phyloP scores from a whole-genome alignment of 345 rosid genomes.

The Noccaea caerulescens region DNA sequence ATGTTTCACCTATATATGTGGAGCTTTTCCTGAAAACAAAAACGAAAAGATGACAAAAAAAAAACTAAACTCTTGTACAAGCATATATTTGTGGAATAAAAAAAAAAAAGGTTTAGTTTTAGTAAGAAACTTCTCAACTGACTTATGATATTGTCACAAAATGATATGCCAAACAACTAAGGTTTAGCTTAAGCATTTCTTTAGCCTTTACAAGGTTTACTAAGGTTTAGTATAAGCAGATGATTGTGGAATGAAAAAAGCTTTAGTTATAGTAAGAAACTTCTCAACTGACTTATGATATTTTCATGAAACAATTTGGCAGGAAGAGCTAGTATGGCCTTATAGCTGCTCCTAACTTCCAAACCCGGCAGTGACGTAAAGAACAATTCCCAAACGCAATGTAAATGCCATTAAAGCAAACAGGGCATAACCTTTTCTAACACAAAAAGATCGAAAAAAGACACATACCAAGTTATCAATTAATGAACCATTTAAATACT shows the following conservation, averaged over 20 bases:
- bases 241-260: too few species aligned
- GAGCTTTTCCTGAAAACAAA: conserved; percentile 6
- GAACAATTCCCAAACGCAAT: too few species aligned
- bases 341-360: too few species aligned
- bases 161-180: not conserved
- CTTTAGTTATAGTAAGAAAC: too few species aligned
- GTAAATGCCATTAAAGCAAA: too few species aligned
- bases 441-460: not conserved
- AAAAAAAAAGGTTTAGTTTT: conserved; percentile 4
- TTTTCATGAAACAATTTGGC: too few species aligned
- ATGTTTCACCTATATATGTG: conserved; percentile 15
- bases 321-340: too few species aligned
- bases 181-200: conserved; percentile 12
- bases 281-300: too few species aligned
- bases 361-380: too few species aligned
- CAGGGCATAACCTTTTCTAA: too few species aligned
- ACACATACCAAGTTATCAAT: not conserved
- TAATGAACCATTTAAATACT: not conserved
- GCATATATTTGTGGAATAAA: conserved; percentile 10
- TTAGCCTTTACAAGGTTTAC: not conserved
- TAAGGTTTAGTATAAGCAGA: not conserved
- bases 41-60: not conserved
- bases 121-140: conserved; percentile 14
- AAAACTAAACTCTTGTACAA: not conserved
- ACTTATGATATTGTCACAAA: not conserved